These are phyloP conservation scores for Phytopythium helicoides DNA, from an alignment of 352 stramenopile species.

Conservation along the genomic window DNA sequence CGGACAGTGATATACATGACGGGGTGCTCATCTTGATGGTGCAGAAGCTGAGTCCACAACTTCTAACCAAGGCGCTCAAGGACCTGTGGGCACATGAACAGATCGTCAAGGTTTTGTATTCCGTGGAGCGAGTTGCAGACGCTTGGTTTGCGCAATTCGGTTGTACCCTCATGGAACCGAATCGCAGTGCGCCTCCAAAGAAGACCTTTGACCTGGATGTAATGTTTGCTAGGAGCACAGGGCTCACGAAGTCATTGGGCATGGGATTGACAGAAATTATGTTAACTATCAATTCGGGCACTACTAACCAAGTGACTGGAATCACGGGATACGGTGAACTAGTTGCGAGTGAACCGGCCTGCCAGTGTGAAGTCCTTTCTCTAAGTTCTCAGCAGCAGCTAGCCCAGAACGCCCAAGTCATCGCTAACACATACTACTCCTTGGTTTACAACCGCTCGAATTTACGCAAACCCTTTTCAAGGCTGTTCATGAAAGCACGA, in stretches of 20 bases:
- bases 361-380: too few relatives aligned
- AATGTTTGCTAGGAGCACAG: too few relatives aligned
- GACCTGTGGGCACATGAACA: slow-evolving; percentile 7
- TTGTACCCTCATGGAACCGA: slow-evolving; percentile 2
- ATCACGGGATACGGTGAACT: too few relatives aligned
- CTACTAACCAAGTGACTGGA: too few relatives aligned
- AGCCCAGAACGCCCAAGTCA: background rate
- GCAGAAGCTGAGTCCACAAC: background rate
- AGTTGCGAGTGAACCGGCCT: too few relatives aligned
- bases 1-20: background rate
- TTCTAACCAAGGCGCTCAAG: slow-evolving; percentile 2
- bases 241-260: too few relatives aligned
- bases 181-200: too few relatives aligned
- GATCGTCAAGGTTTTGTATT: slow-evolving; percentile 9
- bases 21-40: slow-evolving; percentile 10
- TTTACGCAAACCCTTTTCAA: background rate
- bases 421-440: slow-evolving; percentile 8
- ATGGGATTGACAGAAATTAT: too few relatives aligned
- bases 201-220: too few relatives aligned
- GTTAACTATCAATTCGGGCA: too few relatives aligned
- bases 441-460: slow-evolving; percentile 12
- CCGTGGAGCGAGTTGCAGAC: slow-evolving; percentile 5
- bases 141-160: background rate
- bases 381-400: too few relatives aligned
- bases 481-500: too few relatives aligned